Evolutionary conservation across 192 early-diverging fungal genomes (phyloP), one percentile per base, ranked within the genome.

Genomic region (Coemansia brasiliensis): DNA sequence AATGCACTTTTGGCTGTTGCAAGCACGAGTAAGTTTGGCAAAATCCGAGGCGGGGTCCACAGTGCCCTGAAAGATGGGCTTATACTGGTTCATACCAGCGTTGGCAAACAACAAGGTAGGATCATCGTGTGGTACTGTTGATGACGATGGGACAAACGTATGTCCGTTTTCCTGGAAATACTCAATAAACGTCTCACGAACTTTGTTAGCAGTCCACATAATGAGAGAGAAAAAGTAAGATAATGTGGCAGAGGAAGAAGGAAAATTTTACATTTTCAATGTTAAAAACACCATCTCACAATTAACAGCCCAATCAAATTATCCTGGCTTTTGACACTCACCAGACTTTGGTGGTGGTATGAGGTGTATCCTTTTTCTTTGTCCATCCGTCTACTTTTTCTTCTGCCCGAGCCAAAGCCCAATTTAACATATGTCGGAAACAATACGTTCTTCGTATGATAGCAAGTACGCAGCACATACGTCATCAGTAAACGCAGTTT

Each of bases 31-130:
- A 51, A 94, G 85, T 72, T 90, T 95, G 59, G 88, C 91, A 66
- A 95, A 86, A 52, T 90, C 88, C 13, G 96, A 89, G 69, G 90
- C 88, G n/a, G 90, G 93, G 53, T 98, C 96, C 26, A 92, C 89
- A 13, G 91, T 94, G 61, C 94, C 96, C 76, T 92, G 86, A 75
- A 98, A 95, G 65, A 98, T 93, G 21, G 94, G 91, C 68, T 98
- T 98, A 80, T 89, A 98, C 91, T 97, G 94, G 74, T 92, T 92
- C 94, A 97, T 97, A 56, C 94, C 94, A 39, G 94, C 89, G 82
- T 97, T 97, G 53, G 94, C 87, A 64, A 98, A 98, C 52, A 98
- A 82, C 27, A 96, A 83, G 11, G 96, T 96, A 44, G 96, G 96
- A 59, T 98, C 96, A 66, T 94, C 92, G 67, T 92, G 88, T 24